These are phyloP conservation scores for Mycena capillaripes DNA, from an alignment of 768 basidiomycete genomes.

Conservation along the genomic window DNA sequence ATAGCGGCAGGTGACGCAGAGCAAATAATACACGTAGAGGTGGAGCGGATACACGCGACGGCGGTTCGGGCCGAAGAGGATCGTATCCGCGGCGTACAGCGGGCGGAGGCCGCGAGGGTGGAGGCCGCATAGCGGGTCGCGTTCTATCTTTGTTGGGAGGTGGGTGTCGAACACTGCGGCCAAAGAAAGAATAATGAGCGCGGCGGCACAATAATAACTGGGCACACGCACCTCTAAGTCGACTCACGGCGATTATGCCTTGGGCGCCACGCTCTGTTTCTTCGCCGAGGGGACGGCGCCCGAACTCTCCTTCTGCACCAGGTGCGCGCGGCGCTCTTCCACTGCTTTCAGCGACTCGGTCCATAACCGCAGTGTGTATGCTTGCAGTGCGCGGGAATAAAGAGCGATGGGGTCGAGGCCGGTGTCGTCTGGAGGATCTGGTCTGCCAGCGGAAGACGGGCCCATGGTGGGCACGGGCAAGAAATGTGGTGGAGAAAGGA, in stretches of 20 bases:
- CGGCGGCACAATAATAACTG: background rate
- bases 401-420: conserved; percentile 13
- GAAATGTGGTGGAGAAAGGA: background rate
- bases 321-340: conserved; percentile 30
- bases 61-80: background rate
- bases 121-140: background rate
- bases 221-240: background rate
- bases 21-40: conserved; percentile 9
- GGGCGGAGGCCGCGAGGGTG: too few relatives aligned
- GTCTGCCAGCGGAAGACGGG: conserved; percentile 22
- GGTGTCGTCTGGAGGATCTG: background rate
- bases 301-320: background rate
- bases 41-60: background rate
- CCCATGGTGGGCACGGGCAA: conserved; percentile 9
- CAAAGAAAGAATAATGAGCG: background rate
- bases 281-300: background rate
- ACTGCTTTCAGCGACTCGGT: conserved; percentile 27
- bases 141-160: background rate
- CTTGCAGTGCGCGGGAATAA: conserved; percentile 38
- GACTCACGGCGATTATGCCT: conserved; percentile 14
- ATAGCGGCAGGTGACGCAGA: background rate
- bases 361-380: conserved; percentile 40
- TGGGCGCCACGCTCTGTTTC: background rate
- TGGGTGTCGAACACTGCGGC: background rate
- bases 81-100: background rate